phyloP scores from a whole-genome alignment of 345 rosid genomes.

The Passiflora organensis region DNA sequence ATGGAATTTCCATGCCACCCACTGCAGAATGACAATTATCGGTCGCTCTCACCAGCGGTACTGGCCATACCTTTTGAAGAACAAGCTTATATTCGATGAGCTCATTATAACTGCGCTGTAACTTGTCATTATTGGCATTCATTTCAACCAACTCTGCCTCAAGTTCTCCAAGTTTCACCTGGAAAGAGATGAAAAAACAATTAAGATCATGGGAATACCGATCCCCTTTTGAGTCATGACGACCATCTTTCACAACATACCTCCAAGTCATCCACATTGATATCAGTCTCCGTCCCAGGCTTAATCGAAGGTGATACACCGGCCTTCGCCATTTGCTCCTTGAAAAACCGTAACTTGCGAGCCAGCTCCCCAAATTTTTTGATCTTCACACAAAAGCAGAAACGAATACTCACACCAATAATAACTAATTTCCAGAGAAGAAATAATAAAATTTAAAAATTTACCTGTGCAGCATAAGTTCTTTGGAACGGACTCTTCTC shows the following conservation, averaged over 20 bases:
- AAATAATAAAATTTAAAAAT: not conserved
- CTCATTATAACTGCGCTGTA: slow-evolving; percentile 77
- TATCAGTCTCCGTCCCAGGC: slow-evolving; percentile 60
- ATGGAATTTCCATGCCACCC: too few relatives aligned
- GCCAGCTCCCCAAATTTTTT: slow-evolving; percentile 97
- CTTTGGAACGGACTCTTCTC: slow-evolving; percentile 97
- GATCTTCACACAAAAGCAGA: slow-evolving; percentile 37
- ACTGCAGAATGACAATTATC: too few relatives aligned
- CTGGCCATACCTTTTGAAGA: slow-evolving; percentile 87
- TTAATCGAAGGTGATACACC: slow-evolving; percentile 57
- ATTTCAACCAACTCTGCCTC: slow-evolving; percentile 87
- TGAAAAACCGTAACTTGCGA: slow-evolving; percentile 77
- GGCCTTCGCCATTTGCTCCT: slow-evolving; percentile 89
- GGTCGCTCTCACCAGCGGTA: too few relatives aligned
- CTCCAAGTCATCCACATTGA: slow-evolving; percentile 87
- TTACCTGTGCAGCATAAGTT: slow-evolving; percentile 92
- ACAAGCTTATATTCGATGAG: slow-evolving; percentile 91
- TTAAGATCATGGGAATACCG: not conserved
- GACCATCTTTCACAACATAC: slow-evolving; percentile 39
- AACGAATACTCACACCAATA: slow-evolving; percentile 5
- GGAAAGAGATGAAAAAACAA: slow-evolving; percentile 26
- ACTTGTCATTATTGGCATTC: slow-evolving; percentile 92
- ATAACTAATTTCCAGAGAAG: not conserved
- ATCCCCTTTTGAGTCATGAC: not conserved
- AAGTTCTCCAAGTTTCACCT: slow-evolving; percentile 82